phyloP scores from a whole-genome alignment of 192 early-diverging fungal species.

The Coemansia sp. region DNA sequence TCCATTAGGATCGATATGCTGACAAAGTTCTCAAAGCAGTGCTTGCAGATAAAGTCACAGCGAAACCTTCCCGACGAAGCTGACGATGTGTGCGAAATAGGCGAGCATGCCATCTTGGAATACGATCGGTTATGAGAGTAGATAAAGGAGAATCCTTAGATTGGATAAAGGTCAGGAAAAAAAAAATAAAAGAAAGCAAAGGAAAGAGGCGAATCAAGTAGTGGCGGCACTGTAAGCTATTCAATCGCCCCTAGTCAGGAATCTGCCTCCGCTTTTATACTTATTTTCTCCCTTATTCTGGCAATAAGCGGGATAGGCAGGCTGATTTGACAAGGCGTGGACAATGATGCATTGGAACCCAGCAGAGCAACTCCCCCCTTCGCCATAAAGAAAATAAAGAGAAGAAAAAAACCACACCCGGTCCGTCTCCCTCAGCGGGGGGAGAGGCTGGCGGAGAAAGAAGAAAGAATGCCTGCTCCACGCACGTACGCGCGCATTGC shows the following conservation, averaged over 20 bases:
- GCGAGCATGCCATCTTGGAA: constrained; percentile 36
- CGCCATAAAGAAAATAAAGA: background rate
- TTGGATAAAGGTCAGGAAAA: background rate
- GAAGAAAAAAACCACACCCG: background rate
- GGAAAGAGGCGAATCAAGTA: background rate
- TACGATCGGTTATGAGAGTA: background rate
- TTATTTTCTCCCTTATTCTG: background rate
- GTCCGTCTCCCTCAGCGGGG: background rate
- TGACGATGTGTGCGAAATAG: constrained; percentile 15
- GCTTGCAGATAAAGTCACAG: constrained; percentile 38
- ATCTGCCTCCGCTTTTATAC: constrained; percentile 5
- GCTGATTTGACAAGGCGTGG: background rate
- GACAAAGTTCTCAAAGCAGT: constrained; percentile 34
- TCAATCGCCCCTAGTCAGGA: background rate
- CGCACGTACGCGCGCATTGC: constrained; percentile 5
- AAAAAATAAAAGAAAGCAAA: background rate
- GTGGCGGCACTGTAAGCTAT: background rate
- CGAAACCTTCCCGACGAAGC: constrained; percentile 37
- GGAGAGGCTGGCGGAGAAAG: background rate
- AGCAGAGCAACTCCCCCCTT: background rate
- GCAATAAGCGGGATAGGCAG: background rate
- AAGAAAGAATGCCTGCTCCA: background rate
- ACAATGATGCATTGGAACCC: background rate
- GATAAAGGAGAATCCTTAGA: background rate
- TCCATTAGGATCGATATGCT: constrained; percentile 26